Base-by-base conservation (phyloP, 179 eudicot species). In the Patellifolia procumbens region DNA sequence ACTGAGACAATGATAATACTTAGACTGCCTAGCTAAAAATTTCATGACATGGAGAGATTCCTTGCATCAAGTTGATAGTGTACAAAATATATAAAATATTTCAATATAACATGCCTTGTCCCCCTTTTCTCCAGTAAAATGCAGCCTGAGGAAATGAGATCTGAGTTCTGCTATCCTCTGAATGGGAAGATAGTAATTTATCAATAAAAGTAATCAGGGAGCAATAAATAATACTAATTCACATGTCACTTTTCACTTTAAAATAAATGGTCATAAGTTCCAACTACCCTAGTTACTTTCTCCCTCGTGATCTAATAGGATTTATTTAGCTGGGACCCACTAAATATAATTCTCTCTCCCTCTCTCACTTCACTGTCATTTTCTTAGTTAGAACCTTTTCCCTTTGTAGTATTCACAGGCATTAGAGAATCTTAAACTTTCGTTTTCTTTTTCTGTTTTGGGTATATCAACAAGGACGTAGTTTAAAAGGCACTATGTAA, bases 381-480 rank as follows among this genome's bases (percentile, higher is more conserved):
- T 81, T 67, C 72, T 55, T 24, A 19, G 63, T 72, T 39, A 45
- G 70, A 63, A 60, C 22, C 24, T 15, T 34, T 42, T 32, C 78
- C 34, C 19, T 51, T 29, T 42, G 45, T 29, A 34, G 68, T 26
- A 67, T 72, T 67, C 64, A 76, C 64, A 24, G 55, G 74, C 77
- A 58, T 66, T 22, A 66, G 43, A 81, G 76, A 78, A 74, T 78
- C 73, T 78, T 34, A 48, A 8, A n/a, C 32, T 63, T 48, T 69
- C 35, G 42, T 51, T 7, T 4, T 13, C 72, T 48, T 29, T 9
- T 29, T 29, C 55, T 68, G 24, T 61, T 19, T 52, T 35, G 52
- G 13, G 64, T 35, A 56, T 65, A 39, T 7, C 8, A 39, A 39
- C 8, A 39, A 39, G 3, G 5, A 37, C 7, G n/a, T n/a, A n/a